Evolutionary conservation across 2,329 filamentous ascomycete genomes (phyloP), one percentile per base, ranked within the genome.

Genomic region (Dactylellina leptospora): DNA sequence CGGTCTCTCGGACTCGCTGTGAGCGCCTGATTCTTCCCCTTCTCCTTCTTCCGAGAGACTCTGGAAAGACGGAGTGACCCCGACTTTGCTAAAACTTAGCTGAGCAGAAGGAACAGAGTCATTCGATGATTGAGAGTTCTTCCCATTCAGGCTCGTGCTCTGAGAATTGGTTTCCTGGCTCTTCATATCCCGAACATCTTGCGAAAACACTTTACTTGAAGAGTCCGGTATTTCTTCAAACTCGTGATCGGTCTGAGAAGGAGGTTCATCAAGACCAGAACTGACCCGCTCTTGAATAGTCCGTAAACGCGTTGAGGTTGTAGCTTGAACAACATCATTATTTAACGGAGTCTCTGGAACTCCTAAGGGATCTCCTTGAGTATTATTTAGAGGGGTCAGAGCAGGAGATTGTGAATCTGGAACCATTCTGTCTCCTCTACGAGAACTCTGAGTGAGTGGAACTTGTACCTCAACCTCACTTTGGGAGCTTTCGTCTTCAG

Each of bases 361-460:
- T 22, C 25, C 16, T 22, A 25, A 33, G 22, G 58, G 64, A 4
- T 71, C 50, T 0, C 18, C 28, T 18, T 58, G 45, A 2, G 58
- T 59, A 4, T 59, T 16, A 9, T 28, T 47, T 6, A 72, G 33
- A 2, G 59, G 48, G 0, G 59, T 64, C 9, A 38, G 47, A 16
- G n/a, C 54, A 28, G 68, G 56, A 1, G 68, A 72, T 36, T 72
- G 68, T 1, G 68, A 72, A 18, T 72, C 68, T 8, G 68, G 68
- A 20, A 72, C 44, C 30, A 64, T 59, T 53, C 45, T 59, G 20
- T 47, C 18, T 4, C 42, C 68, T 50, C 18, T 58, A 10, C 16
- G 10, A 2, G 53, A 47, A 13, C 8, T 48, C 18, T 72, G 68
- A 8, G 59, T 72, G n/a, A 27, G 36, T 5, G 59, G 58, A 16